Evolutionary conservation across 2,329 filamentous ascomycete genomes (phyloP).

Genomic region (Alternaria longipes): DNA sequence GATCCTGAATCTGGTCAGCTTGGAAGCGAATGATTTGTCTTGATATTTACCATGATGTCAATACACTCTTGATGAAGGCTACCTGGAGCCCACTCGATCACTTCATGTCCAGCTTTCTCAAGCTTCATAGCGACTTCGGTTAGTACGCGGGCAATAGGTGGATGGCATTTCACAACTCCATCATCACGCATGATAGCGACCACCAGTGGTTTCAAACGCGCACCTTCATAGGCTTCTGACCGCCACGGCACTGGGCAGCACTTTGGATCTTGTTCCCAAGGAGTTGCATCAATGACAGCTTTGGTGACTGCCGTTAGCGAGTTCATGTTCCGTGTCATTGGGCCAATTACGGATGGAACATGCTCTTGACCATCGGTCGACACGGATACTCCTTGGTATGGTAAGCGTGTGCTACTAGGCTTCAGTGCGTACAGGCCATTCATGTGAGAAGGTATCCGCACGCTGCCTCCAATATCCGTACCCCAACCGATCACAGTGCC

Average conservation of each 20-base stretch:
- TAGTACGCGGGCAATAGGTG: conserved; percentile 61
- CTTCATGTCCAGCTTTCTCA: conserved; percentile 60
- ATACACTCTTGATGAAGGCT: conserved; percentile 65
- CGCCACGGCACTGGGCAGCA: conserved; percentile 60
- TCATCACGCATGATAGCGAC: conserved; percentile 64
- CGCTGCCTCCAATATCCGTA: conserved; percentile 66
- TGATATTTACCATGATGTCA: conserved; percentile 58
- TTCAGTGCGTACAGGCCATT: conserved; percentile 66
- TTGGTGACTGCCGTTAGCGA: conserved; percentile 62
- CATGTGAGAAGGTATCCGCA: conserved; percentile 68
- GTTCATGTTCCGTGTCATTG: conserved; percentile 63
- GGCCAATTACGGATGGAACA: conserved; percentile 69
- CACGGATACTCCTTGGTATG: conserved; percentile 67
- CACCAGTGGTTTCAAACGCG: conserved; percentile 56
- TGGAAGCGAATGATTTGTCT: not conserved
- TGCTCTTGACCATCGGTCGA: conserved; percentile 72
- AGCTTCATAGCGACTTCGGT: conserved; percentile 52
- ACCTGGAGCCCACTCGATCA: conserved; percentile 62
- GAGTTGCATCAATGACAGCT: conserved; percentile 57
- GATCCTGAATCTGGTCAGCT: conserved; percentile 54
- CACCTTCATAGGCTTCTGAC: conserved; percentile 54
- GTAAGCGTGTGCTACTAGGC: conserved; percentile 64
- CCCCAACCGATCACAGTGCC: conserved; percentile 67
- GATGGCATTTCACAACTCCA: conserved; percentile 64
- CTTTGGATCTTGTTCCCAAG: conserved; percentile 65